Evolutionary conservation across 1,139 yeast genomes (phyloP), one percentile per base, ranked within the genome.

Genomic region (Debaryomyces sp.): DNA sequence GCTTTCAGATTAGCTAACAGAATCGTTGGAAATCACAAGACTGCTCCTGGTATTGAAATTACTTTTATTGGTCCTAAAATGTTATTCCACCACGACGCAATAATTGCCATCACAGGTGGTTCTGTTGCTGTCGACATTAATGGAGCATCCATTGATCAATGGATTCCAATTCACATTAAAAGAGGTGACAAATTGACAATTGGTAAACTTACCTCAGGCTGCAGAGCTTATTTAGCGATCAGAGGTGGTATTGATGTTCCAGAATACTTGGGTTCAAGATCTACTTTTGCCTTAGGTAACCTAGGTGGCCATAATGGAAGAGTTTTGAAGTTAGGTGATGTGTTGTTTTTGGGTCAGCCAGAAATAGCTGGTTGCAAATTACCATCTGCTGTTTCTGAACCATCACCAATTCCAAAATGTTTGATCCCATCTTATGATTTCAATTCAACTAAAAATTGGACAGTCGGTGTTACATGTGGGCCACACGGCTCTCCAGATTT

Each of bases 401-500:
- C 96, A 44, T 58, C 66, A 17, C 59, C 78, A 2, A 75, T 84
- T 48, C 89, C 95, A 35, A 57, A 64, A 46, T 65, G 79, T 5
- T 71, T 89, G 61, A 73, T 85, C 55, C 95, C 96, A 29, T 62
- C 71, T 8, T 80, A 82, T 52, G 39, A 37, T 33, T 26, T 26
- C 17, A 32, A 39, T 22, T 61, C 75, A 22, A 68, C 75, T 41
- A 84, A 81, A 54, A 77, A 80, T 41, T 94, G 98, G 98, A 71
- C 73, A 45, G 92, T 94, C 54, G 97, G 92, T 60, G 97, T 91
- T 43, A 89, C 96, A 23, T 87, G 96, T 68, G 99, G 98, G 47
- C 98, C 98, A 27, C 98, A 94, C 66, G 98, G 98, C 1, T 84
- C 97, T 7, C 98, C 98, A 23, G 98, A 94, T 66, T 90, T 91